These are phyloP conservation scores for Vanrija pseudolonga DNA, from an alignment of 1,284 basidiomycete genomes.

Conservation along the genomic window DNA sequence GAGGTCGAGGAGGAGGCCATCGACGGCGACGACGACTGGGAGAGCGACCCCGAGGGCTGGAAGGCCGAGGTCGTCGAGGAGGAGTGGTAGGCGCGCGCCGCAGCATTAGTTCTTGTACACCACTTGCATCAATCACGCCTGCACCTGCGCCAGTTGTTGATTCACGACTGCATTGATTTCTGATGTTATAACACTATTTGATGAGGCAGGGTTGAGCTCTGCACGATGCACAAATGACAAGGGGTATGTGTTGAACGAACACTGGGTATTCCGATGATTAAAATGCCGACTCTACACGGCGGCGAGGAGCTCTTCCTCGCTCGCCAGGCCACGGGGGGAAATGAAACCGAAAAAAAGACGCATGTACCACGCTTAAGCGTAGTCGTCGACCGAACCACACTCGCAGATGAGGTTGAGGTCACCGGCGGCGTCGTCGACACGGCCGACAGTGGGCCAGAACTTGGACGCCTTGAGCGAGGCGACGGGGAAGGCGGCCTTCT, in stretches of 20 bases:
- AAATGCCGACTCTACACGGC: background rate
- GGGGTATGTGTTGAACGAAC: too few species aligned
- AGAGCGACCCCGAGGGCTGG: conserved; percentile 32
- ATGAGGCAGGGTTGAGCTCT: too few species aligned
- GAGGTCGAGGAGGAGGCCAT: conserved; percentile 2
- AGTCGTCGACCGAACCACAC: conserved; percentile 82
- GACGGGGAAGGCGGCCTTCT: conserved; percentile 78
- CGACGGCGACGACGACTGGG: conserved; percentile 31
- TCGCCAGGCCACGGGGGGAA: background rate
- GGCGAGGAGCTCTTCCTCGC: background rate
- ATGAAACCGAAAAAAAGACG: too few species aligned
- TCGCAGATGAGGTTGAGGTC: conserved; percentile 61
- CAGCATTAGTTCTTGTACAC: too few species aligned
- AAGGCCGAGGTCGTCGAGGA: conserved; percentile 23
- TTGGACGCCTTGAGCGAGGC: conserved; percentile 75
- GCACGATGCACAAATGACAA: too few species aligned
- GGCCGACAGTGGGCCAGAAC: conserved; percentile 88
- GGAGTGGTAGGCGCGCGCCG: conserved; percentile 8
- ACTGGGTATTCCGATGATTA: too few species aligned
- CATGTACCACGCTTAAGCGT: conserved; percentile 24
- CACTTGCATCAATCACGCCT: too few species aligned
- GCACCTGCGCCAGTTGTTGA: too few species aligned
- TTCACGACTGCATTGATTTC: too few species aligned
- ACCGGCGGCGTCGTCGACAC: conserved; percentile 70
- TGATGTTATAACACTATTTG: too few species aligned